A percentile compares a stretch with the other conserved stretches of the same genome.
Evolutionary conservation across 176 grass and related monocot species (phyloP).

Genomic region (Raddia guianensis): DNA sequence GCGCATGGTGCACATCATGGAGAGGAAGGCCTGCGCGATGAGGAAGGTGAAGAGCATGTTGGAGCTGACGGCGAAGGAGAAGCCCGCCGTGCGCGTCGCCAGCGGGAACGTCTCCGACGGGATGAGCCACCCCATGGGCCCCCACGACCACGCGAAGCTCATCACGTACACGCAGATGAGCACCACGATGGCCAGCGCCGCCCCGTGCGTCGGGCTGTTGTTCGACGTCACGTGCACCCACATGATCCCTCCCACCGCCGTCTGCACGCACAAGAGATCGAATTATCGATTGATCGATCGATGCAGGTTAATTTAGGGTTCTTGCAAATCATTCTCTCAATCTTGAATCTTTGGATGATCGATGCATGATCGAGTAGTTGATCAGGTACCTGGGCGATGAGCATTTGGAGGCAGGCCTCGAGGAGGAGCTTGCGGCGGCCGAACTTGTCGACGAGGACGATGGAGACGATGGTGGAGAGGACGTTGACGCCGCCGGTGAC

Average conservation of each 20-base stretch:
- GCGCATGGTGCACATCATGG: constrained; percentile 62
- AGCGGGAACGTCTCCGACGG: constrained; percentile 72
- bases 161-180: constrained; percentile 62
- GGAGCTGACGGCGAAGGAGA: constrained; percentile 57
- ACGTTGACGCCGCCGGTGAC: constrained; percentile 66
- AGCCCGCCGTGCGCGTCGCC: constrained; percentile 55
- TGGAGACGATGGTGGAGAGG: constrained; percentile 54
- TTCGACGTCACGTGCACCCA: constrained; percentile 15
- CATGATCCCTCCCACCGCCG: constrained; percentile 48
- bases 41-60: constrained; percentile 87
- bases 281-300: no score
- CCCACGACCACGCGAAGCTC: constrained; percentile 83
- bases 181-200: constrained; percentile 44
- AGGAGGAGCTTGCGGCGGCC: constrained; percentile 59
- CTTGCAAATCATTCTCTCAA: no score
- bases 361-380: no score
- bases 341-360: no score
- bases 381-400: constrained; percentile 44
- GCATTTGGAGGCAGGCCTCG: constrained; percentile 69
- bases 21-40: constrained; percentile 78
- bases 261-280: constrained; percentile 7
- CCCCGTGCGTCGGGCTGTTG: background rate
- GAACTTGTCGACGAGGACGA: constrained; percentile 44
- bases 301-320: no score
- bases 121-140: constrained; percentile 65